Conservation (phyloP, 225 moss, liverwort and hornwort genomes). For the Bryum argenteum region DNA sequence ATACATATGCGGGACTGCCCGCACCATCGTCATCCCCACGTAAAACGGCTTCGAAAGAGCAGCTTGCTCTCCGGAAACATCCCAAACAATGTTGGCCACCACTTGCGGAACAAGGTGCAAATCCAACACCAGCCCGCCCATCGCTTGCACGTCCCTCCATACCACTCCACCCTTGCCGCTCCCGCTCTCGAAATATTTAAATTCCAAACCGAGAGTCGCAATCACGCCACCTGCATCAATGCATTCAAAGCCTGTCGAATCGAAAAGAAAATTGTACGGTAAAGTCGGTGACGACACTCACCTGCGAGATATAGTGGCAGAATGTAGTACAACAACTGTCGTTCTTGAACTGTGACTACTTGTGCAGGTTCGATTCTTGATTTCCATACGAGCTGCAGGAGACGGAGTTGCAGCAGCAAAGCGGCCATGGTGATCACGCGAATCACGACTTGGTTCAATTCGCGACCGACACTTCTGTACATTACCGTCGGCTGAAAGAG, state of each 20-base stretch:
- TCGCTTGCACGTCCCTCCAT: constrained; percentile 42
- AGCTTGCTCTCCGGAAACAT: constrained; percentile 26
- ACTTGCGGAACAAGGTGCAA: constrained; percentile 54
- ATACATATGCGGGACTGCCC: constrained; percentile 41
- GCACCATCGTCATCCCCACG: constrained; percentile 42
- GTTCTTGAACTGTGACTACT: constrained; percentile 11
- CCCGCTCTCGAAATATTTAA: constrained; percentile 28
- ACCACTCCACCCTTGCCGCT: constrained; percentile 27
- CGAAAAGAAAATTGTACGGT: too few species aligned
- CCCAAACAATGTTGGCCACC: constrained; percentile 47
- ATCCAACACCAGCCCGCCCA: constrained; percentile 42
- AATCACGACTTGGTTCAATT: constrained; percentile 38
- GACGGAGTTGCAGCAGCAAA: constrained; percentile 42
- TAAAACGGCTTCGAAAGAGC: constrained; percentile 42
- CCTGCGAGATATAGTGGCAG: constrained; percentile 31
- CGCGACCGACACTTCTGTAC: constrained; percentile 10
- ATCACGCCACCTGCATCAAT: constrained; percentile 25
- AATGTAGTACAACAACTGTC: constrained; percentile 21
- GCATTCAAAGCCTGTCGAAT: too few species aligned
- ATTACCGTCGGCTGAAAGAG: constrained; percentile 1
- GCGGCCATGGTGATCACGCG: constrained; percentile 40
- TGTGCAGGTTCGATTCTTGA: constrained; percentile 23
- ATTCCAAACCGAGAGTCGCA: constrained; percentile 26
- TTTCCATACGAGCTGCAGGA: constrained; percentile 44
- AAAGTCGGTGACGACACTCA: neutral